Base-by-base conservation (phyloP, 1,284 basidiomycete genomes). In the Fomes fomentarius region DNA sequence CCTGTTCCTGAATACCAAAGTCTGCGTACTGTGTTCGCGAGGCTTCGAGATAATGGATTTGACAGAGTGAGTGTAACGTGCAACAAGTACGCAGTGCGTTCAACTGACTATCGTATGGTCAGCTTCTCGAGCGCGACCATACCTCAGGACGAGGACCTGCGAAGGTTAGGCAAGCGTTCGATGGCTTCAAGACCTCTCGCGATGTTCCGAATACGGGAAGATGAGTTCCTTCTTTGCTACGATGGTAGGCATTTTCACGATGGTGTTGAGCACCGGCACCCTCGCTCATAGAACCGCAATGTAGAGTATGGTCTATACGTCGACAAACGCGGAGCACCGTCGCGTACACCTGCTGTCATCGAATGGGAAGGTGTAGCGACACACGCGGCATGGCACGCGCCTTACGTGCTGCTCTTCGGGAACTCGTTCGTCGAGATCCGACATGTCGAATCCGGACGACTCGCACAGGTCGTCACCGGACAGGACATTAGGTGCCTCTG, bases 21-120 rank as follows among this genome's bases (percentile, higher is more conserved):
- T 99, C 50, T 94, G 93, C 4, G 90, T 99, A 47, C 81, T 96
- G 31, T 95, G 94, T 63, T 82, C 90, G 1, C 93, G 91, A 65
- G 94, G 93, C 7, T 96, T 98, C 65, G 93, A 96, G 74, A 96
- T 98, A 63, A 97, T 98, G 92, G 91, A 97, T 69, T 77, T 98
- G 28, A 82, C 84, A 2, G 87, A 93, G 93, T 94, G 69, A 33
- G 90, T 78, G 11, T n/a, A n/a, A n/a, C n/a, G n/a, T n/a, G n/a
- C n/a, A n/a, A n/a, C n/a, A n/a, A n/a, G n/a, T n/a, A n/a, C n/a
- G n/a, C n/a, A n/a, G n/a, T n/a, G n/a, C 25, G 26, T 24, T 50
- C 1, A 42, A 15, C n/a, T 6, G 4, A 12, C 2, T n/a, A 4
- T 17, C 17, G 22, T 17, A 11, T 40, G 9, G n/a, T 12, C 3